These are phyloP conservation scores for Aphanomyces euteiches DNA, from an alignment of 352 stramenopile genomes.

Conservation along the genomic window DNA sequence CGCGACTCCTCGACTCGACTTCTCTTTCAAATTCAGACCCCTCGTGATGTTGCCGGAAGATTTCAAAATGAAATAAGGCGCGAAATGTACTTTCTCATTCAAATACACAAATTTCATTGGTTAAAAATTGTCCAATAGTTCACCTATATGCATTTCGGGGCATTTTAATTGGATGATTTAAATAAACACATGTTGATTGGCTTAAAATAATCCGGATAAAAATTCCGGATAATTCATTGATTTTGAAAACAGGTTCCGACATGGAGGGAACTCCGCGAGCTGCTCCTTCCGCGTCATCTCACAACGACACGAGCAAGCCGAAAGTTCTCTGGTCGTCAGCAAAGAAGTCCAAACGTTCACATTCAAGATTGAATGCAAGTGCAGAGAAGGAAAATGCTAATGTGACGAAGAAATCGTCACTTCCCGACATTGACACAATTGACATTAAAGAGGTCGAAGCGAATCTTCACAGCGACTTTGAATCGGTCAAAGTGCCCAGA, in stretches of 20 bases:
- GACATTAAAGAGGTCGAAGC: slow-evolving; percentile 5
- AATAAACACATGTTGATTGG: neutral
- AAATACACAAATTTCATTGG: too few species aligned
- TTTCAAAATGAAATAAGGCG: too few species aligned
- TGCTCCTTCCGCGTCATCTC: neutral
- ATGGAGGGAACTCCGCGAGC: slow-evolving; percentile 5
- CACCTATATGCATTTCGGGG: too few species aligned
- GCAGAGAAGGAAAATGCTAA: slow-evolving; percentile 15
- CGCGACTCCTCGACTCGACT: too few species aligned
- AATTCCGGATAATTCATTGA: neutral
- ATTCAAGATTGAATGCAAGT: neutral
- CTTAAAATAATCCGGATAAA: slow-evolving; percentile 1
- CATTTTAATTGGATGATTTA: too few species aligned
- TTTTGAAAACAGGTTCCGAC: slow-evolving; percentile 2
- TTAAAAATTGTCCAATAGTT: too few species aligned
- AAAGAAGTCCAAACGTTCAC: neutral
- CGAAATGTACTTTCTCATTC: too few species aligned
- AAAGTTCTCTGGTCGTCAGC: slow-evolving; percentile 10
- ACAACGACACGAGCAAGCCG: neutral
- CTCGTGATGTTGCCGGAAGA: too few species aligned
- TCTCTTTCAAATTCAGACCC: too few species aligned
- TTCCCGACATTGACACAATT: neutral
- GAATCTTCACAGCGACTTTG: neutral
- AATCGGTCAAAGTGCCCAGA: slow-evolving; percentile 1
- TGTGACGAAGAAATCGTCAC: neutral